A percentile compares a stretch with the other conserved stretches of the same genome.
Conservation (phyloP, 495 filamentous ascomycete species). For the Delitschia confertaspora region DNA sequence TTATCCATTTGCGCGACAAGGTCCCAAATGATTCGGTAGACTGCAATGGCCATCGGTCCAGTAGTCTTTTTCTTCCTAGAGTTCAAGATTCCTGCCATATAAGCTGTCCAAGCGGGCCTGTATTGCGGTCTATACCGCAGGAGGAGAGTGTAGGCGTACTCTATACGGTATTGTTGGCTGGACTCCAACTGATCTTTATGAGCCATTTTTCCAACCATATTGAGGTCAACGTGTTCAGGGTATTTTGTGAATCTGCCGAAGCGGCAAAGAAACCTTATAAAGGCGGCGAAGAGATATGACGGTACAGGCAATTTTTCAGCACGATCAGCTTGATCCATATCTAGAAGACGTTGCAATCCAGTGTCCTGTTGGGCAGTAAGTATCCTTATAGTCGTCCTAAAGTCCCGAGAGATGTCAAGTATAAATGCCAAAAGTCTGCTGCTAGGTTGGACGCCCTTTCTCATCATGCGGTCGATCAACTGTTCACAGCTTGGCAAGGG, state of each 20-base stretch:
- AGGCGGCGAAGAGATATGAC: conserved; percentile 40
- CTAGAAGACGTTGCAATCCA: too few species aligned
- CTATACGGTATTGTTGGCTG: conserved; percentile 17
- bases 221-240: conserved; percentile 24
- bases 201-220: not conserved
- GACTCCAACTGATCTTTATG: conserved; percentile 11
- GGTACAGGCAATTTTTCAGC: conserved; percentile 28
- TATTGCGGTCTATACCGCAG: conserved; percentile 5
- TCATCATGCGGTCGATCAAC: conserved; percentile 47
- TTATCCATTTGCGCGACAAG: conserved; percentile 10
- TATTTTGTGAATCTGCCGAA: conserved; percentile 32
- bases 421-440: conserved; percentile 42
- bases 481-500: conserved; percentile 48
- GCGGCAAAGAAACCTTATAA: conserved; percentile 41
- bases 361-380: too few species aligned
- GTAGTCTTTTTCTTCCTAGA: too few species aligned
- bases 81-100: conserved; percentile 9
- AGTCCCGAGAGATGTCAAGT: conserved; percentile 38
- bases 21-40: conserved; percentile 5
- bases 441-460: conserved; percentile 39
- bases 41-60: too few species aligned
- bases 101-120: conserved; percentile 18
- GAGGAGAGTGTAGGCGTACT: conserved; percentile 18
- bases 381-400: too few species aligned
- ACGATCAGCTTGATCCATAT: too few species aligned